Conservation (phyloP, 169 alveolate genomes). For the Theileria sp. region DNA sequence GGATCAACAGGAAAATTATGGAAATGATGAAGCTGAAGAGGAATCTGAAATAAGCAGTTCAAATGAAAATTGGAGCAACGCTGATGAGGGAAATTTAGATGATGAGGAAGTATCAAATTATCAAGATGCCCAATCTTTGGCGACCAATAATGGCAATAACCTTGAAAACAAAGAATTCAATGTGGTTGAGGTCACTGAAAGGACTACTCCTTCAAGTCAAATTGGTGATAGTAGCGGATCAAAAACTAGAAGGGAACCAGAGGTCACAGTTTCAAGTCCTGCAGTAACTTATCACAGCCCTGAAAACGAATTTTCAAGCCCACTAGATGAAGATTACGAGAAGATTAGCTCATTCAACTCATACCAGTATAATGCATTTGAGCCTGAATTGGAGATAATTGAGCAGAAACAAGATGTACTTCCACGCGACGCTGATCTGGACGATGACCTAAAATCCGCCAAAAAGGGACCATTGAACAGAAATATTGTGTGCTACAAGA, state of each 20-base stretch:
- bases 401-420: background rate
- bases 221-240: background rate
- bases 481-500: background rate
- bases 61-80: background rate
- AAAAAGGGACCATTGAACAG: background rate
- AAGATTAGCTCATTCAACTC: background rate
- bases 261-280: background rate
- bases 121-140: background rate
- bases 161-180: background rate
- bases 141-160: background rate
- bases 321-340: background rate
- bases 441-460: background rate
- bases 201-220: background rate
- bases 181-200: background rate
- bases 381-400: background rate
- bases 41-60: background rate
- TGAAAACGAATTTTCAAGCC: background rate
- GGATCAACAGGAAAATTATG: background rate
- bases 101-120: background rate
- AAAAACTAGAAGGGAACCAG: background rate
- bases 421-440: background rate
- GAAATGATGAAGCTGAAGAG: background rate
- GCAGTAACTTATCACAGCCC: background rate
- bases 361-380: background rate
- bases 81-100: background rate